Base-by-base conservation (phyloP, 2,329 filamentous ascomycete genomes). In the Bipolaris cookei region DNA sequence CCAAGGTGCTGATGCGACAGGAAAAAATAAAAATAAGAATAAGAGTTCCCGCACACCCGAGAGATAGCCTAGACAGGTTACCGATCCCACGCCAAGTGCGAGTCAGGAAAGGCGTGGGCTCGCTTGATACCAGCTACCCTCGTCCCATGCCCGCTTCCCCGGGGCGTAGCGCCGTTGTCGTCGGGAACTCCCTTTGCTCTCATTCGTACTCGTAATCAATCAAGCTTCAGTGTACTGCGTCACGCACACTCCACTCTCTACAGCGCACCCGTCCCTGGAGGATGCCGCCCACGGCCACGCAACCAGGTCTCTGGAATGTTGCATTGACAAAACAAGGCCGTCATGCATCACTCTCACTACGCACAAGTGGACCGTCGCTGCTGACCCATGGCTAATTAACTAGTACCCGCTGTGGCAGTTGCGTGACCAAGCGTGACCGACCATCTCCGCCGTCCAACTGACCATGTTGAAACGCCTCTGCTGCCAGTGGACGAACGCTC, bases 81-180 rank as follows among this genome's bases (percentile, higher is more conserved):
- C 57, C 53, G 54, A 60, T 66, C 69, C 66, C 67, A 71, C 67
- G 62, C 62, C 28, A 45, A 5, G 25, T 16, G 59, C 68, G 68
- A 71, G 59, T 65, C 61, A 66, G 61, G 63, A 50, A 52, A 11
- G 23, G 42, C 34, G 51, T 58, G 50, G 54, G 56, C 60, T 71
- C 66, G 63, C 68, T 71, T 64, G 64, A 62, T 41, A 56, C 63
- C 50, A 21, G 18, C 47, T 2, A 25, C 46, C 52, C 58, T 28
- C 50, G 58, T 51, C 51, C 61, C 49, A 56, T 68, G 64, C 67
- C 59, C 72, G 71, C 68, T 71, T 73, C 67, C 72, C 71, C 70
- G 71, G 61, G 20, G 54, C 61, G 47, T 46, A 37, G 49, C 46
- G 53, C 42, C 37, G 56, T 49, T 28, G 49, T 44, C 38, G 49